Base-by-base conservation (phyloP, 1,284 basidiomycete genomes). In the Cryptococcus deneoformans region DNA sequence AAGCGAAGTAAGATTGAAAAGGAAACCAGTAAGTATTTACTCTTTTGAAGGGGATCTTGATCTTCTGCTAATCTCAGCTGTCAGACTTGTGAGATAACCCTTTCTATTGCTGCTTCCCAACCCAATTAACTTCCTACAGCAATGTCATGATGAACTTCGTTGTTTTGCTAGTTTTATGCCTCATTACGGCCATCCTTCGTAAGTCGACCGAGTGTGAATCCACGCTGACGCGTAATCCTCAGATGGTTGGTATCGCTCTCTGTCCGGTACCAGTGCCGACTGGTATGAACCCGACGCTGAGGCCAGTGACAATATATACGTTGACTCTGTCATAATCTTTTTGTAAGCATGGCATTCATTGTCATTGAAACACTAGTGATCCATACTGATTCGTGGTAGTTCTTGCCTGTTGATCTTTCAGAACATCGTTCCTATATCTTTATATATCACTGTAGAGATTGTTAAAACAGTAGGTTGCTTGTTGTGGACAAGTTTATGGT, bases 401-500 rank as follows among this genome's bases (percentile, higher is more conserved):
- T 88, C 89, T 2, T 90, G 87, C 71, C 83, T 99, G 50, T 90
- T 99, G 72, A 88, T 90, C 2, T 98, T 97, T 82, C 93, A 98
- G 79, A 98, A 97, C 77, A 96, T 98, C 72, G 90, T 99, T 6
- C 95, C 94, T 14, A 90, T 98, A 63, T 96, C 92, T 20, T 84
- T 99, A 37, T 96, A 96, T 81, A 97, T 97, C 74, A 94, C 93
- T 49, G 93, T 97, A 74, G 94, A 98, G 79, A 89, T 97, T 61
- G 93, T 97, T 82, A 97, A 96, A 81, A 96, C 74, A 1, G 64
- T 67, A 37, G 52, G 66, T 47, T 6, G 20, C 20, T 20, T 20
- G 20, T 20, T 20, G 20, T 20, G 20, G 20, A 20, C 20, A 20
- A 20, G 20, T 20, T 20, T 20, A 20, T 20, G 20, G 20, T 20